These are phyloP conservation scores for Haplosporangium gracile DNA, from an alignment of 192 early-diverging fungal species.

Conservation along the genomic window DNA sequence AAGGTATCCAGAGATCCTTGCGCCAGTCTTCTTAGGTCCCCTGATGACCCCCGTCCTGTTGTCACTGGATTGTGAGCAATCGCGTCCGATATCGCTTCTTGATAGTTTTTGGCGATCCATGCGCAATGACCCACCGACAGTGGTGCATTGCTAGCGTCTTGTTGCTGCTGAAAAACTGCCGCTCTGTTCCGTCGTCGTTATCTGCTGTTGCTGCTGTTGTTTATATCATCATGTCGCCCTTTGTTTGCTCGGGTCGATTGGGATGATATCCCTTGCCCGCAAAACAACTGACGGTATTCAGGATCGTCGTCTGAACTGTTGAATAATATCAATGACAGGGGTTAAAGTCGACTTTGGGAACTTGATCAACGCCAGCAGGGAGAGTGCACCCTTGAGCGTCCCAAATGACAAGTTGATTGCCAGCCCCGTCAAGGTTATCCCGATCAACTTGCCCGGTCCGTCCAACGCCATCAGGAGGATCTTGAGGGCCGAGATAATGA, in stretches of 20 bases:
- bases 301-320: background rate
- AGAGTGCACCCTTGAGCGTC: background rate
- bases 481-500: background rate
- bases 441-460: background rate
- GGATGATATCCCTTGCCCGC: background rate
- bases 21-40: background rate
- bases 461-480: background rate
- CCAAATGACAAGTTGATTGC: background rate
- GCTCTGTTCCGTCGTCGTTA: background rate
- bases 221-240: background rate
- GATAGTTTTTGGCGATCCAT: conserved; percentile 3
- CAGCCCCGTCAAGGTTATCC: background rate
- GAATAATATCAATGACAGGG: background rate
- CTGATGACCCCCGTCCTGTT: background rate
- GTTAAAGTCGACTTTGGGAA: background rate
- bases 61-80: background rate
- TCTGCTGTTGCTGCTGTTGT: background rate
- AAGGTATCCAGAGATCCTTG: background rate
- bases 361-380: background rate
- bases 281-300: background rate
- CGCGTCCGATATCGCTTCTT: background rate
- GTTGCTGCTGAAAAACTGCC: background rate
- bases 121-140: background rate
- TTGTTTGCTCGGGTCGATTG: background rate
- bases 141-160: background rate